Evolutionary conservation across 78 protist genomes (phyloP).

Genomic region (Paratrimastix pyriformis): DNA sequence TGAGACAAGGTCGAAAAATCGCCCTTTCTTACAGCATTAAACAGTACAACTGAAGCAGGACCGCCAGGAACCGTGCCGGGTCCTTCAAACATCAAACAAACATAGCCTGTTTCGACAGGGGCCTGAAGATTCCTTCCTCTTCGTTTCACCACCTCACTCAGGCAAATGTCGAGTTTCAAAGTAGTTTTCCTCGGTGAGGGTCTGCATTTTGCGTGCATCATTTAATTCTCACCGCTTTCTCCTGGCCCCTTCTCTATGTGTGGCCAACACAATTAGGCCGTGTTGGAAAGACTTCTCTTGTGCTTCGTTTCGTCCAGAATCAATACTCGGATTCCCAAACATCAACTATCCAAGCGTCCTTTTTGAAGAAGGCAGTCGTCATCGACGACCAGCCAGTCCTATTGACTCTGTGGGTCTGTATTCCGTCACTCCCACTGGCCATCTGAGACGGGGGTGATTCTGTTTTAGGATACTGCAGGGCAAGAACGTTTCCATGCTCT

Average conservation of each 20-base stretch:
- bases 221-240: background rate
- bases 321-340: slow-evolving; percentile 17
- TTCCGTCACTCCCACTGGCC: background rate
- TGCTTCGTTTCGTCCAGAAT: slow-evolving; percentile 15
- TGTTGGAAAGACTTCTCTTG: slow-evolving; percentile 35
- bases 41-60: no score
- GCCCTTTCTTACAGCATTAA: no score
- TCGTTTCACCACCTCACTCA: no score
- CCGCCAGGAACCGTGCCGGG: no score
- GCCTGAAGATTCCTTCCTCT: no score
- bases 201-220: background rate
- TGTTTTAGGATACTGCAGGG: slow-evolving; percentile 40
- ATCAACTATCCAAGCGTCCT: slow-evolving; percentile 34
- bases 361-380: slow-evolving; percentile 9
- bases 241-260: background rate
- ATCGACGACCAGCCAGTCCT: slow-evolving; percentile 16
- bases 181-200: background rate
- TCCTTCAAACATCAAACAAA: no score
- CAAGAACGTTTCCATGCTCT: slow-evolving; percentile 33
- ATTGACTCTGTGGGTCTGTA: slow-evolving; percentile 34
- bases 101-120: no score
- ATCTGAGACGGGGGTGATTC: background rate
- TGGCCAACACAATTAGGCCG: slow-evolving; percentile 9
- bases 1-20: no score
- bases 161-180: background rate